Base-by-base conservation (phyloP, 257 asterid genomes). In the Coffea canephora region DNA sequence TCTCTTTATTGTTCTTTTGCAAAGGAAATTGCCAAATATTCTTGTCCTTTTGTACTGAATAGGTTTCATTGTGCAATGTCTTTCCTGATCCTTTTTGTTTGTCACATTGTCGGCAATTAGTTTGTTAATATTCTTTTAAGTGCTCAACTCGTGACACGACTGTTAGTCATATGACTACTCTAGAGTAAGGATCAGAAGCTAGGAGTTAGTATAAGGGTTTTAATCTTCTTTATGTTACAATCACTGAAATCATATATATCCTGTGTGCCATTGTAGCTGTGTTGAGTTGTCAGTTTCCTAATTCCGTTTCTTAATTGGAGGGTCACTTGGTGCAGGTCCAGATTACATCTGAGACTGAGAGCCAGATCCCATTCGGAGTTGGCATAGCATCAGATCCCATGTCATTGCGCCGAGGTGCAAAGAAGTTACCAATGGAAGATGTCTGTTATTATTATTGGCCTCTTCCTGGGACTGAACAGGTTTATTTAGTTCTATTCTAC, bases 351-450 rank as follows among this genome's bases (percentile, higher is more conserved):
- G 88, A 87, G 81, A 84, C 86, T 69, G 90, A 87, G 86, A 81
- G 82, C 78, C 84, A 86, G 82, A 86, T 90, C 45, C 98, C 98
- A 62, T 90, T 94, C 82, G 92, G 95, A 84, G 86, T 94, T 84
- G 97, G 98, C 71, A 76, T 90, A 52, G 96, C 94, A 83, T 91
- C 95, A 69, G 97, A 92, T 84, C 93, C 98, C 23, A 94, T 94
- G 98, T 90, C 97, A 55, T 77, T 86, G 73, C 97, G 97, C 49
- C 86, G 93, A 84, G 98, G 97, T 88, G 97, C 89, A 69, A 94
- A 89, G 82, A 90, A 91, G 85, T 82, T 94, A 82, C 91, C 97
- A 55, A 94, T 94, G 97, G 98, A 94, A 87, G 98, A 94, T 86
- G 94, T 91, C 80, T 89, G 89, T 82, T 92, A 87, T 86, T 92